Evolutionary conservation across 345 rosid species (phyloP).

Genomic region (Hypericum perforatum): DNA sequence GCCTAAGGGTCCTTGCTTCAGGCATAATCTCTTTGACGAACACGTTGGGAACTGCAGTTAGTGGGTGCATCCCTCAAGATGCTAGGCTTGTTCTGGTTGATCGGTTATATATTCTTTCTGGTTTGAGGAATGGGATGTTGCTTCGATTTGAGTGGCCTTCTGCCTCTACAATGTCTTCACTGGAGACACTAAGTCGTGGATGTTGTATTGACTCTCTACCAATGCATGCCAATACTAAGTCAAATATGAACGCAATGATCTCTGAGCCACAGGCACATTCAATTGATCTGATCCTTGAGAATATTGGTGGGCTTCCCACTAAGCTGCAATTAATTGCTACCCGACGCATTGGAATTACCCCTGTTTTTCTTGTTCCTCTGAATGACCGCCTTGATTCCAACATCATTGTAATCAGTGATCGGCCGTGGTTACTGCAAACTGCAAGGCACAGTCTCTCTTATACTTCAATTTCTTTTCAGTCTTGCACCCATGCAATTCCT

Average conservation of each 20-base stretch:
- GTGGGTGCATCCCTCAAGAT: slow-evolving; percentile 92
- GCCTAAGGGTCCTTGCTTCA: slow-evolving; percentile 69
- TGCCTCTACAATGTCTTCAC: slow-evolving; percentile 25
- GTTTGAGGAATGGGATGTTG: slow-evolving; percentile 97
- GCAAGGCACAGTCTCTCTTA: slow-evolving; percentile 86
- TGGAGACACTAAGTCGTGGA: slow-evolving; percentile 16
- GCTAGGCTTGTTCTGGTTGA: slow-evolving; percentile 89
- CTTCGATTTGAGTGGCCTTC: slow-evolving; percentile 93
- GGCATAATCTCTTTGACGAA: slow-evolving; percentile 59
- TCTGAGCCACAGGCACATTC: slow-evolving; percentile 19
- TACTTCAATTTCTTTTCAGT: slow-evolving; percentile 85
- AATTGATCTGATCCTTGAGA: slow-evolving; percentile 19
- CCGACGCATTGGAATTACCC: slow-evolving; percentile 91
- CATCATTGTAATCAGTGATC: slow-evolving; percentile 84
- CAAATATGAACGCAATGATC: slow-evolving; percentile 16
- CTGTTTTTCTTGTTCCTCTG: slow-evolving; percentile 87
- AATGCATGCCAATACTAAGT: slow-evolving; percentile 24
- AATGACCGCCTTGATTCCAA: slow-evolving; percentile 68
- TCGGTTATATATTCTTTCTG: slow-evolving; percentile 69
- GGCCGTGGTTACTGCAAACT: slow-evolving; percentile 94
- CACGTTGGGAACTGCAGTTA: slow-evolving; percentile 57
- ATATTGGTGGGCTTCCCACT: slow-evolving; percentile 31
- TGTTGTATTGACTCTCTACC: slow-evolving; percentile 21
- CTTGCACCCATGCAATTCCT: slow-evolving; percentile 94
- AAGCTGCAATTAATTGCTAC: slow-evolving; percentile 74